Conservation (phyloP, 345 rosid species). For the Gossypium thurberi region DNA sequence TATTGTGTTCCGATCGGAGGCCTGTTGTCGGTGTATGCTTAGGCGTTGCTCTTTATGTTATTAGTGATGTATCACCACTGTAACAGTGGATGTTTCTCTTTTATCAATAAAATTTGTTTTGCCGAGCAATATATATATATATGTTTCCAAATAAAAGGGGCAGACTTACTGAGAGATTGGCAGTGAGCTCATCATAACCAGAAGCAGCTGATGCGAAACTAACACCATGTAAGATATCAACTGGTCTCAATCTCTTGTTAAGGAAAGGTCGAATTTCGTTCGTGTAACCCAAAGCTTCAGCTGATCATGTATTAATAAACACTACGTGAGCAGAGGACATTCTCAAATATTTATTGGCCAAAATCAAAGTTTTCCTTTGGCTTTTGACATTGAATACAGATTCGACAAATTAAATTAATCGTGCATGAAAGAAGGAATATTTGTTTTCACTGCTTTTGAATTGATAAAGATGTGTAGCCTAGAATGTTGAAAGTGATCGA, state of each 20-base stretch:
- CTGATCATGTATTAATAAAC: slow-evolving; percentile 23
- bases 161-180: slow-evolving; percentile 61
- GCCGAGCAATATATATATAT: not conserved
- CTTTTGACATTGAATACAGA: not conserved
- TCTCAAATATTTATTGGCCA: not conserved
- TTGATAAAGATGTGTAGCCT: not conserved
- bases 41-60: no score
- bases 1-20: no score
- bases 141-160: not conserved
- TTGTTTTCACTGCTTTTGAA: slow-evolving; percentile 32
- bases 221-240: slow-evolving; percentile 55
- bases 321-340: not conserved
- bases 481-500: not conserved
- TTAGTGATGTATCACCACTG: no score
- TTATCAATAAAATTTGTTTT: no score
- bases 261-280: slow-evolving; percentile 61
- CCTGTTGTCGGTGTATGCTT: no score
- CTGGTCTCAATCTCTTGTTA: slow-evolving; percentile 40
- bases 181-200: slow-evolving; percentile 82
- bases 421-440: slow-evolving; percentile 52
- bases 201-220: slow-evolving; percentile 95
- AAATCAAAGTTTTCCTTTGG: not conserved
- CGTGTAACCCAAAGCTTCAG: slow-evolving; percentile 59
- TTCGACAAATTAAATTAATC: not conserved
- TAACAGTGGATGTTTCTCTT: no score